Conservation (phyloP, 805 yeast genomes). For the Spathaspora girioi region DNA sequence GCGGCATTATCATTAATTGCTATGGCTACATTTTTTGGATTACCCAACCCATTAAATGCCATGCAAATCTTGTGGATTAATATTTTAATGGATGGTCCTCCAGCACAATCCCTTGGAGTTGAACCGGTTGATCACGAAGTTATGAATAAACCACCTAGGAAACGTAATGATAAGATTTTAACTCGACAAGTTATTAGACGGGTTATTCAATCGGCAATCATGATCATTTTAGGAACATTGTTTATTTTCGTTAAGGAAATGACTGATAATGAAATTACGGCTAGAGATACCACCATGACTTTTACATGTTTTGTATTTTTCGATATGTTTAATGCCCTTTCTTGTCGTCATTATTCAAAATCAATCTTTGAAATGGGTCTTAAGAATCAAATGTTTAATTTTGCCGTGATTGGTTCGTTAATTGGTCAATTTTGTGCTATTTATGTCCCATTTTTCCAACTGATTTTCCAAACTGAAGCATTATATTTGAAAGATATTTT, state of each 20-base stretch:
- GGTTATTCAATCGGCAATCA: conserved; percentile 69
- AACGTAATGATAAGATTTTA: conserved; percentile 78
- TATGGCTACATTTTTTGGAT: conserved; percentile 75
- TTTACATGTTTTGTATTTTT: conserved; percentile 94
- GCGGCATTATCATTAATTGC: conserved; percentile 92
- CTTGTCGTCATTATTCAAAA: conserved; percentile 86
- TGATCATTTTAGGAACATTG: conserved; percentile 82
- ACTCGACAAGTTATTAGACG: conserved; percentile 67
- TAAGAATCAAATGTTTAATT: conserved; percentile 84
- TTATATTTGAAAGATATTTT: conserved; percentile 66
- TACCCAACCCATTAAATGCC: conserved; percentile 94
- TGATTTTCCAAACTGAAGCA: conserved; percentile 93
- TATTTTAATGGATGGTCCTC: conserved; percentile 98
- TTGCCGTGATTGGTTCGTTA: conserved; percentile 85
- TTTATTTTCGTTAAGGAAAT: conserved; percentile 83
- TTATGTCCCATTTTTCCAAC: conserved; percentile 89
- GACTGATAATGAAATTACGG: conserved; percentile 77
- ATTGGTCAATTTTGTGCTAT: conserved; percentile 91
- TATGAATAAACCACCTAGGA: conserved; percentile 94
- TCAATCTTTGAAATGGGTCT: conserved; percentile 81
- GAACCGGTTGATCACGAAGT: conserved; percentile 96
- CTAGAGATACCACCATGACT: conserved; percentile 98
- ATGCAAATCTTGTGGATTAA: conserved; percentile 99
- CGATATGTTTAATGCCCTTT: conserved; percentile 94
- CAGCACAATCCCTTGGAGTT: conserved; percentile 95